Evolutionary conservation across 257 asterid species (phyloP).

Genomic region (Scutellaria minor): DNA sequence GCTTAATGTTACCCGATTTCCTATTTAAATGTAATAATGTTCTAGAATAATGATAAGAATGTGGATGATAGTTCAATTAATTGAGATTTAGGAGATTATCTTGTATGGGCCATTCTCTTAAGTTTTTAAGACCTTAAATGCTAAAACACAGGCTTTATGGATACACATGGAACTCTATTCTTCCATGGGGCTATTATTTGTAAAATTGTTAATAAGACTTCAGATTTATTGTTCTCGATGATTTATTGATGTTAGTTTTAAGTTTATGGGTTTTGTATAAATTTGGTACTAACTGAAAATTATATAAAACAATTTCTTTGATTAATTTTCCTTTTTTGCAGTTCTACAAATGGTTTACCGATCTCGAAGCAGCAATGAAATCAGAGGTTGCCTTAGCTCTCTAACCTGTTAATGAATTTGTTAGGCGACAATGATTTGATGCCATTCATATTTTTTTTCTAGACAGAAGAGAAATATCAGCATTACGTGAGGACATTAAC

Average conservation of each 20-base stretch:
- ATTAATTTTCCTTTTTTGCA: constrained; percentile 45
- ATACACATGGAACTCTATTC: constrained; percentile 1
- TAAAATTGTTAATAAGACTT: constrained; percentile 8
- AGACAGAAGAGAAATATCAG: constrained; percentile 99
- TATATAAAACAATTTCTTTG: not conserved
- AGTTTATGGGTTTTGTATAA: constrained; percentile 10
- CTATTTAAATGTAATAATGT: not conserved
- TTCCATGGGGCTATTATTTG: constrained; percentile 6
- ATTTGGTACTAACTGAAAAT: not conserved
- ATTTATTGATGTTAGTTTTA: not conserved
- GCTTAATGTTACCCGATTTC: constrained; percentile 2
- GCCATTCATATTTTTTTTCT: constrained; percentile 26
- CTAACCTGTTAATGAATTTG: constrained; percentile 17
- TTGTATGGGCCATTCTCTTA: not conserved
- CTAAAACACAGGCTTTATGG: constrained; percentile 12
- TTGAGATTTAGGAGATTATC: constrained; percentile 9
- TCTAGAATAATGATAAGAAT: not conserved
- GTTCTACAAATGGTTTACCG: constrained; percentile 97
- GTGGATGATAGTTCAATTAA: constrained; percentile 10
- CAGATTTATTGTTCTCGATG: constrained; percentile 2
- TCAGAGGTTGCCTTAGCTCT: constrained; percentile 75
- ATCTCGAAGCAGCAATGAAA: constrained; percentile 99
- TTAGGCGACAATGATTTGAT: constrained; percentile 17
- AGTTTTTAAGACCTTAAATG: constrained; percentile 1
- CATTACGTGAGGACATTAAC: constrained; percentile 89